Base-by-base conservation (phyloP, 805 yeast species). In the Saccharomycodes ludwigii region DNA sequence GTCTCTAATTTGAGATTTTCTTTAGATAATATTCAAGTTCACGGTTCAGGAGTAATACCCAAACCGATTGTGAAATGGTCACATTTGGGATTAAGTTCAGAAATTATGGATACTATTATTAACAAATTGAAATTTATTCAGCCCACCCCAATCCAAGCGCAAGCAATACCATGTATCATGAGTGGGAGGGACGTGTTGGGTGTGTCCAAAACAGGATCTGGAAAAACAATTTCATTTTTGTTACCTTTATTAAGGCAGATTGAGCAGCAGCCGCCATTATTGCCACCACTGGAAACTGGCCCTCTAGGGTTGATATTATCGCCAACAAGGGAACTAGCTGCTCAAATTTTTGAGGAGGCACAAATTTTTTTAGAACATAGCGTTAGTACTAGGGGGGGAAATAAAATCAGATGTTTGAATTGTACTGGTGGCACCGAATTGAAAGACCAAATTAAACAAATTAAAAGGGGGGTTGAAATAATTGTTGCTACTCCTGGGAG, bases 401-500 rank as follows among this genome's bases (percentile, higher is more conserved):
- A 31, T n/a, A 53, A 58, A 1, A 43, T 82, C 4, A 48, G 65
- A 1, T 76, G 79, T 0, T 66, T 79, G 8, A 81, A 95, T 52
- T 88, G 94, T 36, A 85, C 86, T 40, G 97, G 97, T 13, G 97
- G 97, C 0, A 70, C 93, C 2, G 74, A 82, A 4, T 71, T 88
- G 24, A 80, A 83, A 39, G 63, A 67, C 9, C 96, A 88, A 47
- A 86, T 88, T 29, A 75, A 84, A 2, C 80, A 72, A 15, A 50
- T 88, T 37, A 83, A 81, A 44, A 70, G 71, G 35, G 88, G 91
- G 0, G 73, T 76, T 10, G 84, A 85, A 37, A 64, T 91, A 11
- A 61, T 88, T 2, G 85, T 91, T 10, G 94, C 95, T 2, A 91
- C 98, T 0, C 98, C 98, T 0, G 98, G 98, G 1, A 62, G 98